Conservation (phyloP, 352 stramenopile species). For the Pythium sp. region DNA sequence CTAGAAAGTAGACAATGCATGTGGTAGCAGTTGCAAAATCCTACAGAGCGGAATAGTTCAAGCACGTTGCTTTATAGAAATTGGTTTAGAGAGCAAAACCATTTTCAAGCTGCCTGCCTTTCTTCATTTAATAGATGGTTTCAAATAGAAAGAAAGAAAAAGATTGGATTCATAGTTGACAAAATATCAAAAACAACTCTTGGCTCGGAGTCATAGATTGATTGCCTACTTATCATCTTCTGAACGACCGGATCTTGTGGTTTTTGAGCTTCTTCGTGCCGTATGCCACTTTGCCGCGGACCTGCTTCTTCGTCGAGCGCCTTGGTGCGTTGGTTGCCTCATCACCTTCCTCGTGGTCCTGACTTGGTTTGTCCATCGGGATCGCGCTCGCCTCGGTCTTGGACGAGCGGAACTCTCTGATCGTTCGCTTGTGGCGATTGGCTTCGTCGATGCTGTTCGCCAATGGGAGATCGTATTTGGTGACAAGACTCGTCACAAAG, state of each 20-base stretch:
- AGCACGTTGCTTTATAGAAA: constrained; percentile 4
- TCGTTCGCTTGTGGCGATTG: constrained; percentile 51
- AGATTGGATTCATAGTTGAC: background rate
- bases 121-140: constrained; percentile 20
- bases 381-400: constrained; percentile 20
- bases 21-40: background rate
- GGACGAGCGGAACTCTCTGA: constrained; percentile 43
- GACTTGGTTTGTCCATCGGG: constrained; percentile 10
- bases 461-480: constrained; percentile 63
- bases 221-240: constrained; percentile 7
- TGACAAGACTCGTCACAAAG: constrained; percentile 74
- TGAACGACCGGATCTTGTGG: constrained; percentile 48
- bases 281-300: constrained; percentile 20
- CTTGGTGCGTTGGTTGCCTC: background rate
- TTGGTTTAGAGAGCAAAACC: background rate
- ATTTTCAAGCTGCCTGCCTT: constrained; percentile 3
- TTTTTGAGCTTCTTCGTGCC: constrained; percentile 60
- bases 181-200: background rate
- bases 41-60: background rate
- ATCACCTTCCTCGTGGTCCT: background rate
- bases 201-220: background rate
- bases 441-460: constrained; percentile 66
- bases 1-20: constrained; percentile 11
- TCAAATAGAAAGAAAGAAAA: constrained; percentile 9
- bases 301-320: constrained; percentile 13